Evolutionary conservation across 495 filamentous ascomycete genomes (phyloP).

Genomic region (Ramalina peruviana): DNA sequence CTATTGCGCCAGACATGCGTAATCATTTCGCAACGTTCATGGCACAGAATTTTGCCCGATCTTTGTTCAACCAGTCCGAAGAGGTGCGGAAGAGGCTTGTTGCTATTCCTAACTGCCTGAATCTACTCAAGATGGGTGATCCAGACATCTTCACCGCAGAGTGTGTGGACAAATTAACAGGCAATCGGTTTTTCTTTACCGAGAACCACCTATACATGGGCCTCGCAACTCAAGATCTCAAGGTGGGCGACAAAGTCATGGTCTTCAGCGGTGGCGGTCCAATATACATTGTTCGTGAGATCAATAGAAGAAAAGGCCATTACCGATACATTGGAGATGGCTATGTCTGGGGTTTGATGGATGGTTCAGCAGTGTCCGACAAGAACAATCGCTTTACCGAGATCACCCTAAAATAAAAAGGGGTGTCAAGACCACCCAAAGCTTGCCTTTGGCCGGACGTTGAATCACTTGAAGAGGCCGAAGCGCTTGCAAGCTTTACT

Average conservation of each 20-base stretch:
- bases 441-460: too few species aligned
- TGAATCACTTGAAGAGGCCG: too few species aligned
- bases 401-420: too few species aligned
- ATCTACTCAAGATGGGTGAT: neutral
- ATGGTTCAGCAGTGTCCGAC: neutral
- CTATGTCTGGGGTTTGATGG: neutral
- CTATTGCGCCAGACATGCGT: neutral
- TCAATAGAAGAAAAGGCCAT: neutral
- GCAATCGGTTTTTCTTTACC: neutral
- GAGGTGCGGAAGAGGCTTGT: neutral
- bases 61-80: neutral
- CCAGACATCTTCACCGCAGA: neutral
- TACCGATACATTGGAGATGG: neutral
- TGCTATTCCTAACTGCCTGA: neutral
- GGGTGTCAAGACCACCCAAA: too few species aligned
- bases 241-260: neutral
- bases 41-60: neutral
- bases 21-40: neutral
- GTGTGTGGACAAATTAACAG: neutral
- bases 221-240: neutral
- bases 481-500: too few species aligned
- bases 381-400: too few species aligned
- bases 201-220: neutral
- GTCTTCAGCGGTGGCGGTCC: neutral
- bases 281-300: neutral